Base-by-base conservation (phyloP, 2,329 filamentous ascomycete species). In the Ceratocystis harringtonii region DNA sequence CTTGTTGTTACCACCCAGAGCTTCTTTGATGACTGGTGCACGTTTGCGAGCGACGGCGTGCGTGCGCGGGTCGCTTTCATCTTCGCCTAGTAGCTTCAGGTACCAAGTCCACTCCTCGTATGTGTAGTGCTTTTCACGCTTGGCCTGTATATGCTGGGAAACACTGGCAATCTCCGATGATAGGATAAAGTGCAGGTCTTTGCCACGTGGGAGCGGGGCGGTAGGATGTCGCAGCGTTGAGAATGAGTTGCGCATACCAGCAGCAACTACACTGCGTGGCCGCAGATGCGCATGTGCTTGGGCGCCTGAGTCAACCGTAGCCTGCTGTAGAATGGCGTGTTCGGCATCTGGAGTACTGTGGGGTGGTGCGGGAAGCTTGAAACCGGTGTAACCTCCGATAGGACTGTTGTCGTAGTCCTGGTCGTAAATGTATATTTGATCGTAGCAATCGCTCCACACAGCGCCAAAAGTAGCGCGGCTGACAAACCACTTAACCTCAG, bases 71-170 rank as follows among this genome's bases (percentile, higher is more conserved):
- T 76, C 76, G 65, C 74, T 75, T 71, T 86, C 83, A 71, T 85
- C 82, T 71, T 85, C 82, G 60, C 83, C 83, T n/a, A 95, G 88
- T 41, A 96, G 79, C 25, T 83, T 82, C 6, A 92, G 85, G 70
- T 90, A 94, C 77, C 89, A 89, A 0, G 88, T 87, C 92, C 91
- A 95, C 72, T 95, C 87, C 69, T 91, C 84, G 69, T 91, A 96
- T 0, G 78, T 79, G 72, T 96, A 96, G 64, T 80, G 81, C 65
- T 84, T 85, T 12, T 45, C 28, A 0, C 80, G 78, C 1, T 82
- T 79, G 19, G 82, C 80, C 43, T 88, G 76, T 71, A 94, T 83
- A 61, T 81, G 77, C n/a, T 68, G 67, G 1, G 84, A 83, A 0
- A 89, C 83, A 30, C 78, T 78, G 15, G 83, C 78, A 65, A 96